These are phyloP conservation scores for Hortiboletus rubellus DNA, from an alignment of 1,284 basidiomycete genomes.

Conservation along the genomic window DNA sequence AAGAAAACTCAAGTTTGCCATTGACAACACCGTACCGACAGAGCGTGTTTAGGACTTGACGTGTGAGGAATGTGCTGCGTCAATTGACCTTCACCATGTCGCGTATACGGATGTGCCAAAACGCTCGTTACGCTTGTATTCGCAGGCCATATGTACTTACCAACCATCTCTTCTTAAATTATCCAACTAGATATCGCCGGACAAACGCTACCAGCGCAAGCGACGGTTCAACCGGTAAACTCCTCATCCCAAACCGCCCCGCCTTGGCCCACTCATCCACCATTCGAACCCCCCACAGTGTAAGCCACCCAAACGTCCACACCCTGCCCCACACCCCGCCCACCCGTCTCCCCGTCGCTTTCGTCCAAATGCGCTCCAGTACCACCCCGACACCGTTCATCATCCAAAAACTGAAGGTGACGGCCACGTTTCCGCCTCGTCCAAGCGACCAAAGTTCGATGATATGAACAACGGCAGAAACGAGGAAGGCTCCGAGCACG, in stretches of 20 bases:
- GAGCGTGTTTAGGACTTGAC: background rate
- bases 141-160: too few relatives aligned
- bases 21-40: conserved; percentile 2
- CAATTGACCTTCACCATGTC: too few relatives aligned
- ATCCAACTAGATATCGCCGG: background rate
- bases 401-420: conserved; percentile 29
- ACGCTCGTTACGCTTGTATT: too few relatives aligned
- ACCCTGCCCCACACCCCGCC: conserved; percentile 46
- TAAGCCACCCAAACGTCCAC: conserved; percentile 53
- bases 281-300: conserved; percentile 47
- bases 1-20: conserved; percentile 30
- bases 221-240: conserved; percentile 8
- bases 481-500: conserved; percentile 54
- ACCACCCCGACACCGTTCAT: conserved; percentile 53
- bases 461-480: conserved; percentile 59
- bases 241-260: conserved; percentile 34
- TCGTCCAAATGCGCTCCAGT: conserved; percentile 48
- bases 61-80: background rate
- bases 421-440: conserved; percentile 46
- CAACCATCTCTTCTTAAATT: too few relatives aligned
- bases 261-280: conserved; percentile 51
- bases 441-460: conserved; percentile 58
- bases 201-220: conserved; percentile 9
- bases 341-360: conserved; percentile 42
- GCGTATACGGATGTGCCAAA: too few relatives aligned